Evolutionary conservation across 1,139 yeast species (phyloP).

Genomic region (Candida sp.): DNA sequence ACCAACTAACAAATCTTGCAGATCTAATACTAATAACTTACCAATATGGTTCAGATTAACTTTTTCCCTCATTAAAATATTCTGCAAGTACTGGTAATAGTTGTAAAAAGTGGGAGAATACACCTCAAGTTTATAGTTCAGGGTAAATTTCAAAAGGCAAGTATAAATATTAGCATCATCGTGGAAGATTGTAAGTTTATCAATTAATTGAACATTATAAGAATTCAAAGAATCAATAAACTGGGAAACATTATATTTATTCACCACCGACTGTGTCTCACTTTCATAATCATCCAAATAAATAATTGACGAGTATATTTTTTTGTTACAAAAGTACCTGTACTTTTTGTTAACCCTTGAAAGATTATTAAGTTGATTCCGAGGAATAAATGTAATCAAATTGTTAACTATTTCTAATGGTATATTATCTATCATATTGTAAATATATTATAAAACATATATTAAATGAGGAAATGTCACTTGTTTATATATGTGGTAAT

Average conservation of each 20-base stretch:
- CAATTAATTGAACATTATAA: slow-evolving; percentile 13
- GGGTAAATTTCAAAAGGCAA: slow-evolving; percentile 7
- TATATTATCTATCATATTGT: background rate
- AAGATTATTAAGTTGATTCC: slow-evolving; percentile 13
- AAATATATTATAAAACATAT: slow-evolving; percentile 10
- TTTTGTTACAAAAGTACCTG: slow-evolving; percentile 11
- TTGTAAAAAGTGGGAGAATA: slow-evolving; percentile 17
- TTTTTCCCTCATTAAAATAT: slow-evolving; percentile 16
- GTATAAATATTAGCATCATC: background rate
- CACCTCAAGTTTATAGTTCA: slow-evolving; percentile 15
- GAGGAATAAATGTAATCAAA: background rate
- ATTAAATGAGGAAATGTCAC: slow-evolving; percentile 9
- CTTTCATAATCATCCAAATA: background rate
- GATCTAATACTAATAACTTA: slow-evolving; percentile 13
- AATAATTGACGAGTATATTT: slow-evolving; percentile 15
- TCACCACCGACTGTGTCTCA: background rate
- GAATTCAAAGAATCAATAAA: slow-evolving; percentile 12
- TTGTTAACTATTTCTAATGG: background rate
- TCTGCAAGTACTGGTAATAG: background rate
- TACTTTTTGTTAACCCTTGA: slow-evolving; percentile 12
- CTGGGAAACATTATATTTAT: slow-evolving; percentile 4
- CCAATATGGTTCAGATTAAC: slow-evolving; percentile 10
- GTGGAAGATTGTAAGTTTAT: slow-evolving; percentile 9
- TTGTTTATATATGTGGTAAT: too few species aligned
- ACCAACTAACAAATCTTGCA: slow-evolving; percentile 5